Evolutionary conservation across 1,139 yeast species (phyloP).

Genomic region (Geotrichum histeridarum): DNA sequence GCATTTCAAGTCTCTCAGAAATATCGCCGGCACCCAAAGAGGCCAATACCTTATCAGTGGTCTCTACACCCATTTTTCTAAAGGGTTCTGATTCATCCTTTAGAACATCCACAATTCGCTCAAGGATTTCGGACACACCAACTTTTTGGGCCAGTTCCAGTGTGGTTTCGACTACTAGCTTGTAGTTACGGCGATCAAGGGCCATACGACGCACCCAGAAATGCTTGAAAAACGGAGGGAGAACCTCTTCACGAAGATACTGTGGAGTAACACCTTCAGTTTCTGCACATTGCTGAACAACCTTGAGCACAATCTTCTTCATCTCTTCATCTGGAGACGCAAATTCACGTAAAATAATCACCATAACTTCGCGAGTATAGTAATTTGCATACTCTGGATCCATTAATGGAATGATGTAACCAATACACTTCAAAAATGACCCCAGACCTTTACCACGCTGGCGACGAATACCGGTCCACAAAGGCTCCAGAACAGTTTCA

Average conservation of each 20-base stretch:
- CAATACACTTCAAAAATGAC: constrained; percentile 71
- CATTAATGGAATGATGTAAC: constrained; percentile 81
- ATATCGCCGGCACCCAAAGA: constrained; percentile 49
- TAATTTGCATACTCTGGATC: constrained; percentile 73
- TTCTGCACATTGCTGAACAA: constrained; percentile 53
- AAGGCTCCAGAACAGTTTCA: constrained; percentile 62
- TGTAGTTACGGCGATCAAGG: constrained; percentile 49
- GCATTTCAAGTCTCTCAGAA: constrained; percentile 55
- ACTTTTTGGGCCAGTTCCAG: constrained; percentile 60
- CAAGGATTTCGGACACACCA: constrained; percentile 60
- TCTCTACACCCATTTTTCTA: constrained; percentile 72
- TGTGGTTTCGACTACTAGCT: constrained; percentile 70
- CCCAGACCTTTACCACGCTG: constrained; percentile 79
- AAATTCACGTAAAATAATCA: constrained; percentile 65
- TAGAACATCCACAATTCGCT: constrained; percentile 51
- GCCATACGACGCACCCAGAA: constrained; percentile 63
- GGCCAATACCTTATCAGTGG: constrained; percentile 50
- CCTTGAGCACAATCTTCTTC: constrained; percentile 65
- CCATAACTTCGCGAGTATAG: constrained; percentile 70
- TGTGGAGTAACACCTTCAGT: constrained; percentile 49
- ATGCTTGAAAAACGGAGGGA: constrained; percentile 59
- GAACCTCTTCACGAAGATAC: constrained; percentile 47
- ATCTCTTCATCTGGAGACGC: constrained; percentile 84
- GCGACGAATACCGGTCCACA: constrained; percentile 73
- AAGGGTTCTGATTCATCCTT: constrained; percentile 82